phyloP scores from a whole-genome alignment of 495 filamentous ascomycete genomes.

The Xylaria scruposa region DNA sequence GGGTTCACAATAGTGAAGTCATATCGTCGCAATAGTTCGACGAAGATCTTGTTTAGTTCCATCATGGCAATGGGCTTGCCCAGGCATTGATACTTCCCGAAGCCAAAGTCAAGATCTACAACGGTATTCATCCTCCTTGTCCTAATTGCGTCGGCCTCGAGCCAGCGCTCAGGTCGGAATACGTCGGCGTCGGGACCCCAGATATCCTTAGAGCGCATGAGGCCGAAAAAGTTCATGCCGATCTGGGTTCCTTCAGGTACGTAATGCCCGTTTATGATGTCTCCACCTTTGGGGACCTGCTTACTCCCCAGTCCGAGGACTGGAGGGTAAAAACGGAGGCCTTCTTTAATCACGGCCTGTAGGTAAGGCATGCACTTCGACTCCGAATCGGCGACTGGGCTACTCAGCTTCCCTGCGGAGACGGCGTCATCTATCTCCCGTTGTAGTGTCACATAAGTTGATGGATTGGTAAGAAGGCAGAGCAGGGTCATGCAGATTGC shows the following conservation, averaged over 20 bases:
- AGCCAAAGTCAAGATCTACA: slow-evolving; percentile 42
- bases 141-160: slow-evolving; percentile 43
- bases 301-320: slow-evolving; percentile 53
- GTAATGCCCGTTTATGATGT: slow-evolving; percentile 58
- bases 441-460: slow-evolving; percentile 59
- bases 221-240: slow-evolving; percentile 36
- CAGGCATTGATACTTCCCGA: slow-evolving; percentile 49
- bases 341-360: slow-evolving; percentile 53
- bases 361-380: slow-evolving; percentile 52
- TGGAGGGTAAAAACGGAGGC: slow-evolving; percentile 50
- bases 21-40: slow-evolving; percentile 59
- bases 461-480: slow-evolving; percentile 51
- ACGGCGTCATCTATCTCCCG: slow-evolving; percentile 57
- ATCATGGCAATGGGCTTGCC: slow-evolving; percentile 49
- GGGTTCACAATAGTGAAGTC: slow-evolving; percentile 56
- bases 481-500: slow-evolving; percentile 61
- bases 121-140: slow-evolving; percentile 41
- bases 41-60: slow-evolving; percentile 59
- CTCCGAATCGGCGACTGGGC: slow-evolving; percentile 45
- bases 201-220: slow-evolving; percentile 41
- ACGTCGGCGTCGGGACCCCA: slow-evolving; percentile 54
- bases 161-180: slow-evolving; percentile 63
- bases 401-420: slow-evolving; percentile 36
- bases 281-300: slow-evolving; percentile 54
- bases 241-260: slow-evolving; percentile 67